Percentiles rank a stretch among this genome's conserved stretches.
Conservation (phyloP, 208 protist species). For the Acanthamoeba lenticulata region DNA sequence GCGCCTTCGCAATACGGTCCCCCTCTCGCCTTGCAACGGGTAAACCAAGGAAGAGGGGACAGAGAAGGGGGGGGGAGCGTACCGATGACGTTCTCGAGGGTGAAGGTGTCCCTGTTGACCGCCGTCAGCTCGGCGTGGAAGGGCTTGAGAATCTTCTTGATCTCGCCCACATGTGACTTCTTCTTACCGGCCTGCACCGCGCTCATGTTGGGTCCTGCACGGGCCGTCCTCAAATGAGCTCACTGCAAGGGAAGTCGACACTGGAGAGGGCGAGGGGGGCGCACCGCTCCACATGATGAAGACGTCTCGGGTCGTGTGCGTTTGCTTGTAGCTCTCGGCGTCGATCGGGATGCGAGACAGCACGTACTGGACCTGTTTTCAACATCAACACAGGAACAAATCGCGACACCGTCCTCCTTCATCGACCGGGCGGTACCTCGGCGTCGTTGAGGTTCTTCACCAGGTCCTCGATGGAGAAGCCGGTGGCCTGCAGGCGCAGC, state of each 20-base stretch:
- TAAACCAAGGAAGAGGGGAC: background rate
- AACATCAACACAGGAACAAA: background rate
- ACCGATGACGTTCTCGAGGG: constrained; percentile 58
- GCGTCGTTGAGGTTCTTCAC: background rate
- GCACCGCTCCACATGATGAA: constrained; percentile 63
- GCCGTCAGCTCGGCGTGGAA: constrained; percentile 65
- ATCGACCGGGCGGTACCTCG: background rate
- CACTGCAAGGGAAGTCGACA: background rate
- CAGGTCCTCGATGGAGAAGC: constrained; percentile 3
- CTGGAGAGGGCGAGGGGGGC: background rate
- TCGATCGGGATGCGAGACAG: constrained; percentile 9
- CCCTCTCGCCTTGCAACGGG: too few species aligned
- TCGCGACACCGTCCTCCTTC: background rate
- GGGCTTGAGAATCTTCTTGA: constrained; percentile 63
- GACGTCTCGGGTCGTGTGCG: constrained; percentile 30
- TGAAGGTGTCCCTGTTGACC: constrained; percentile 54
- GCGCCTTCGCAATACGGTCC: too few species aligned
- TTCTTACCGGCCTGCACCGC: constrained; percentile 43
- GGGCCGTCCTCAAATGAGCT: background rate
- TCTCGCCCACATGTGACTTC: constrained; percentile 59
- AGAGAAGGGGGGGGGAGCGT: background rate
- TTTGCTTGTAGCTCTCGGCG: constrained; percentile 42
- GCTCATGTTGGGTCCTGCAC: constrained; percentile 21
- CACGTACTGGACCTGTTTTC: constrained; percentile 31
- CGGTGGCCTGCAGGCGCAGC: constrained; percentile 13